These are phyloP conservation scores for Amanita fuliginea DNA, from an alignment of 768 basidiomycete species.

Conservation along the genomic window DNA sequence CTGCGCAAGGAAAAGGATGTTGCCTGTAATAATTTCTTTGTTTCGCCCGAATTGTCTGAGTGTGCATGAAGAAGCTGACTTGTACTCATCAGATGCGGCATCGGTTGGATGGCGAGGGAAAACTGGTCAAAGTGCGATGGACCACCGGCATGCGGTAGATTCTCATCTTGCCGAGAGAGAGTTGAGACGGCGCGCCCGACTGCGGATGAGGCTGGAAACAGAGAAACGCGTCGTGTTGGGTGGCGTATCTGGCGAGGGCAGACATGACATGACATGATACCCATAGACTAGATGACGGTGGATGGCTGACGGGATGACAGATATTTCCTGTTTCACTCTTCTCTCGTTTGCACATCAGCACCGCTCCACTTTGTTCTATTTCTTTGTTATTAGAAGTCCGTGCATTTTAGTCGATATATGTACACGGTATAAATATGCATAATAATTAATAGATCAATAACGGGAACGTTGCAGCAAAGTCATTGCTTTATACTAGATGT, in stretches of 20 bases:
- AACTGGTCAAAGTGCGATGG: not conserved
- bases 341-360: not conserved
- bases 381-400: not conserved
- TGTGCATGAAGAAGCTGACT: not conserved
- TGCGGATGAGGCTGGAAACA: conserved; percentile 3
- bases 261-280: not conserved
- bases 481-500: not conserved
- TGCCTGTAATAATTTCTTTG: not conserved
- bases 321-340: not conserved
- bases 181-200: not conserved
- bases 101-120: not conserved
- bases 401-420: not conserved
- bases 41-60: not conserved
- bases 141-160: not conserved
- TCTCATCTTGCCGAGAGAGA: not conserved
- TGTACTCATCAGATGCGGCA: not conserved
- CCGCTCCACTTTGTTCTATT: not conserved
- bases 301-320: too few relatives aligned
- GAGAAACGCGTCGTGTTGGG: not conserved
- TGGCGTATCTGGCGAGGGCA: not conserved
- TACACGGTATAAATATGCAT: not conserved
- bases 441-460: not conserved
- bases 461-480: not conserved
- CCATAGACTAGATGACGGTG: too few relatives aligned
- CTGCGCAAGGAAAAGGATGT: not conserved